phyloP scores from a whole-genome alignment of 371 early-diverging fungal species.

The Rhizopus sp. region DNA sequence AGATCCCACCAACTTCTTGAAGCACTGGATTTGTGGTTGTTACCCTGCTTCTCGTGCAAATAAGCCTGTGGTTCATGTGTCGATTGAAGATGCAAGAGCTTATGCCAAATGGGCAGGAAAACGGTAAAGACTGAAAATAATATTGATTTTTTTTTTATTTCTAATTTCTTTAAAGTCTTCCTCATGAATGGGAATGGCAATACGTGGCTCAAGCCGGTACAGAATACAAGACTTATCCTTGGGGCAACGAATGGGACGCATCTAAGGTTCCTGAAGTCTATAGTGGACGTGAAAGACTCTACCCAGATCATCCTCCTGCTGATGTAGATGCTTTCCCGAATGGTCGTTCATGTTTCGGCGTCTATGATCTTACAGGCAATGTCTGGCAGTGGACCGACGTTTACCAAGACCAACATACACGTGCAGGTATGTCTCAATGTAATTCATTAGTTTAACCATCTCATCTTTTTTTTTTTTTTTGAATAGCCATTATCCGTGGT shows the following conservation, averaged over 20 bases:
- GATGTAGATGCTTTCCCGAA: slow-evolving; percentile 27
- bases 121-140: slow-evolving; percentile 19
- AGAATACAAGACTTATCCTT: slow-evolving; percentile 31
- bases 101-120: slow-evolving; percentile 39
- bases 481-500: slow-evolving; percentile 31
- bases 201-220: slow-evolving; percentile 31
- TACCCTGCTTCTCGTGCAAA: slow-evolving; percentile 30
- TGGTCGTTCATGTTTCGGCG: slow-evolving; percentile 29
- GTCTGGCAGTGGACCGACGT: slow-evolving; percentile 40
- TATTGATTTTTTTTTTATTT: not conserved
- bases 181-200: slow-evolving; percentile 43
- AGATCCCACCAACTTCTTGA: slow-evolving; percentile 32
- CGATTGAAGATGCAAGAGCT: slow-evolving; percentile 36
- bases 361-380: slow-evolving; percentile 35
- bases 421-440: slow-evolving; percentile 15
- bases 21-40: slow-evolving; percentile 31
- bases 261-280: slow-evolving; percentile 27
- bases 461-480: not conserved
- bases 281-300: slow-evolving; percentile 31
- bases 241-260: slow-evolving; percentile 32
- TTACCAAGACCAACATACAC: slow-evolving; percentile 26
- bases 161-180: slow-evolving; percentile 18
- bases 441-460: not conserved
- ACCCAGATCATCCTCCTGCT: slow-evolving; percentile 35
- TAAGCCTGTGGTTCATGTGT: slow-evolving; percentile 34